Conservation (phyloP, 306 rosid genomes). For the Styphnolobium japonicum region DNA sequence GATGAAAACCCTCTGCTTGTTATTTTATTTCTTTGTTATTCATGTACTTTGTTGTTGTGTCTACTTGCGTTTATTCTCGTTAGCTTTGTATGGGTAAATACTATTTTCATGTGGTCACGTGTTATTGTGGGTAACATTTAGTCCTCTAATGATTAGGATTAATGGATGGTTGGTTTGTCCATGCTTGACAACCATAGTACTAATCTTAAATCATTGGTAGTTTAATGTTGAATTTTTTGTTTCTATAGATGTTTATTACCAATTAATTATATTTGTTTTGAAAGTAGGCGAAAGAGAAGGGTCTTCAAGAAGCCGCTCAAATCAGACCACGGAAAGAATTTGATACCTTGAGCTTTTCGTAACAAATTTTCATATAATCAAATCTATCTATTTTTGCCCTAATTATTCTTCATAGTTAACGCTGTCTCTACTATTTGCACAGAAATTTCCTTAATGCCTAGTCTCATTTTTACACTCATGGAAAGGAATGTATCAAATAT, state of each 20-base stretch:
- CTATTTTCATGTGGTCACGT: neutral
- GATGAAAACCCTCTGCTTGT: neutral
- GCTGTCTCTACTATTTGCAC: neutral
- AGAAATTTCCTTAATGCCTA: neutral
- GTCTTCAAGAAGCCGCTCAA: neutral
- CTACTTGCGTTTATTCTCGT: neutral
- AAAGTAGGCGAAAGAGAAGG: neutral
- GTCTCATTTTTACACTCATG: neutral
- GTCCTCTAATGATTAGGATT: neutral
- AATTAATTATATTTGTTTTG: neutral
- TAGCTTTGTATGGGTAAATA: neutral
- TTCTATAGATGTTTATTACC: neutral
- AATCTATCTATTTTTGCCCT: neutral
- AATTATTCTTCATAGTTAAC: conserved; percentile 18
- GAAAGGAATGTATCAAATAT: neutral
- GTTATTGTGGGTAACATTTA: neutral
- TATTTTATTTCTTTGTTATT: neutral
- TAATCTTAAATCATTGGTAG: neutral
- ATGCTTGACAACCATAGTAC: neutral
- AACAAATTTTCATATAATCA: neutral
- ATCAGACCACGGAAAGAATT: neutral
- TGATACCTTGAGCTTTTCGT: neutral
- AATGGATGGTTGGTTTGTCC: neutral
- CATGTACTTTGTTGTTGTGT: neutral
- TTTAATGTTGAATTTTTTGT: neutral